Conservation (phyloP, 1,284 basidiomycete genomes). For the Fomitopsis betulina region DNA sequence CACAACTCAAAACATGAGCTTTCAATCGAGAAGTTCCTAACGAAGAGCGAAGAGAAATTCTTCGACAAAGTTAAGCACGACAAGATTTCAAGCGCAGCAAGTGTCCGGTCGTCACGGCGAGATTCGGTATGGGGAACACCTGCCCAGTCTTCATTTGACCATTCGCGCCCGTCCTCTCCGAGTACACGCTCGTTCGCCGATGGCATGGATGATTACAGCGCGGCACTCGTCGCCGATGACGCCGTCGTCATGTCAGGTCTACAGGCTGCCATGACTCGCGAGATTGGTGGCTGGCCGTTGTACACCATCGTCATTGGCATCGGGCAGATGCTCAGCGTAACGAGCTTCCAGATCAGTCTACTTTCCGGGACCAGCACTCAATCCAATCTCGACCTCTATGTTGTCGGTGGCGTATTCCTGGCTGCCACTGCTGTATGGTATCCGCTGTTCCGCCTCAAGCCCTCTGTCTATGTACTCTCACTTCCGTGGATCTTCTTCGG, state of each 20-base stretch:
- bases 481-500: conserved; percentile 88
- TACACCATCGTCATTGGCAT: conserved; percentile 86
- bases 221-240: conserved; percentile 49
- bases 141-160: conserved; percentile 58
- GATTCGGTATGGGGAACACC: conserved; percentile 82
- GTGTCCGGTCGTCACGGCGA: conserved; percentile 71
- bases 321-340: conserved; percentile 82
- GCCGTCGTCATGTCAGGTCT: conserved; percentile 71
- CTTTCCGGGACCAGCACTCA: conserved; percentile 84
- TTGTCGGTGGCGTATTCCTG: conserved; percentile 83
- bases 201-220: conserved; percentile 44
- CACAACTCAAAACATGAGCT: conserved; percentile 89
- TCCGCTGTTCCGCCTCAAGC: conserved; percentile 83
- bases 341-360: conserved; percentile 93
- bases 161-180: conserved; percentile 72
- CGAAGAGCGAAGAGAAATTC: conserved; percentile 90
- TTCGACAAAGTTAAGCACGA: conserved; percentile 87
- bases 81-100: conserved; percentile 74
- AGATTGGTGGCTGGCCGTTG: conserved; percentile 81
- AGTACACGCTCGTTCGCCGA: conserved; percentile 39
- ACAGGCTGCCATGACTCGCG: conserved; percentile 77
- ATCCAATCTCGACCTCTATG: conserved; percentile 80
- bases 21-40: conserved; percentile 86
- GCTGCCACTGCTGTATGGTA: conserved; percentile 87
- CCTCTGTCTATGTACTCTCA: conserved; percentile 82